Percentiles rank a stretch among this genome's conserved stretches.
Evolutionary conservation across 495 filamentous ascomycete genomes (phyloP).

Genomic region (Trichoderma orchidacearum): DNA sequence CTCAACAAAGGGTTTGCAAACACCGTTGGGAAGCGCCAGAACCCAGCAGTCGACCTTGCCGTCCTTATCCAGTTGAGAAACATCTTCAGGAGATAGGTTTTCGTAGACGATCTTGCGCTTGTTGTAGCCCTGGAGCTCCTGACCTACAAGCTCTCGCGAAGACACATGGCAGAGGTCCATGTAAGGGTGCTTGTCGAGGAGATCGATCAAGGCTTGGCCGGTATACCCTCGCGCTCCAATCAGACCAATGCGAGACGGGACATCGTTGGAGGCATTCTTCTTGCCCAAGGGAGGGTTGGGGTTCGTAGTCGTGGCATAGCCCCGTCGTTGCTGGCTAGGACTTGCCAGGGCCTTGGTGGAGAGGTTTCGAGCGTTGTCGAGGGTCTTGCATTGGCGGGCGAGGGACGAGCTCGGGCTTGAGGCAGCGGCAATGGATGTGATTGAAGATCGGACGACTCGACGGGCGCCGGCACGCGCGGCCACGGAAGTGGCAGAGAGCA

Average conservation of each 20-base stretch:
- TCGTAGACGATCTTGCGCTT: slow-evolving; percentile 93
- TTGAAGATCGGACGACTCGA: slow-evolving; percentile 1
- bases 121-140: slow-evolving; percentile 80
- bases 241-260: slow-evolving; percentile 72
- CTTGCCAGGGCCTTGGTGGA: not conserved
- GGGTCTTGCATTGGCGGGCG: not conserved
- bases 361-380: not conserved
- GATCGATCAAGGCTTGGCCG: slow-evolving; percentile 78
- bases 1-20: slow-evolving; percentile 93
- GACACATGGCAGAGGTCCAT: slow-evolving; percentile 91
- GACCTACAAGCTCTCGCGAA: slow-evolving; percentile 82
- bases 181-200: slow-evolving; percentile 85
- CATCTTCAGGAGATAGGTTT: slow-evolving; percentile 80
- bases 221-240: slow-evolving; percentile 96
- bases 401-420: not conserved
- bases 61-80: slow-evolving; percentile 77
- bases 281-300: slow-evolving; percentile 94
- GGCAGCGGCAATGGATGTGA: not conserved
- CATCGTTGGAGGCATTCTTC: slow-evolving; percentile 74
- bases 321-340: slow-evolving; percentile 14
- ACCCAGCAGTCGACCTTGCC: slow-evolving; percentile 98
- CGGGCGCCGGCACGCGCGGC: slow-evolving; percentile 3
- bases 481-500: slow-evolving; percentile 2
- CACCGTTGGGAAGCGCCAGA: slow-evolving; percentile 94
- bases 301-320: slow-evolving; percentile 67